Conservation (phyloP, 768 basidiomycete species). For the Coprinopsis cinerea region DNA sequence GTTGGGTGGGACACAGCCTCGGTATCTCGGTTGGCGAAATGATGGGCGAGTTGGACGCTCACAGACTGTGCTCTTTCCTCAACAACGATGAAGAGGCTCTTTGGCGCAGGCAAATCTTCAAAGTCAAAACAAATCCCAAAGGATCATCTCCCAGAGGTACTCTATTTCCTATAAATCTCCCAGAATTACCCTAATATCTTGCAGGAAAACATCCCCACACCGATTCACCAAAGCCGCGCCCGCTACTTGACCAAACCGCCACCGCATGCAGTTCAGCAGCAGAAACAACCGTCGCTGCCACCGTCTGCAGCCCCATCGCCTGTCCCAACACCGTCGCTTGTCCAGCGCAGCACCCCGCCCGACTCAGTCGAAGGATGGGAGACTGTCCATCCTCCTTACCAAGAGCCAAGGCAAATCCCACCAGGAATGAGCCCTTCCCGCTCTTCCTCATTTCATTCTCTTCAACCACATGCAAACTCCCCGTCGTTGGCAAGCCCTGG, state of each 20-base stretch:
- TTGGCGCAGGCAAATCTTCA: conserved; percentile 42
- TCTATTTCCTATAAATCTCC: conserved; percentile 3
- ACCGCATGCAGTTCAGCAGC: conserved; percentile 7
- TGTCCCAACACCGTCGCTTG: background rate
- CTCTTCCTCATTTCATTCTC: conserved; percentile 12
- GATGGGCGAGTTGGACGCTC: background rate
- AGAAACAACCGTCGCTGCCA: background rate
- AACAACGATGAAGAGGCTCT: conserved; percentile 53
- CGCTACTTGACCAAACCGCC: background rate
- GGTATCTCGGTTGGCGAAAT: no score
- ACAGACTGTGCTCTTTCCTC: background rate
- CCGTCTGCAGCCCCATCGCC: conserved; percentile 2
- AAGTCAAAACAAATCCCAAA: conserved; percentile 29
- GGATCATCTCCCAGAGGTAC: conserved; percentile 26
- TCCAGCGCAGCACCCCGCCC: background rate
- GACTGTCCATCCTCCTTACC: background rate
- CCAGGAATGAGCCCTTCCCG: background rate
- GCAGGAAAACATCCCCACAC: conserved; percentile 1
- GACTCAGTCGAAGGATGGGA: background rate
- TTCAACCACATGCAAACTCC: background rate
- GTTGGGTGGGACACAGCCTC: conserved; percentile 1
- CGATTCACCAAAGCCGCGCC: conserved; percentile 8
- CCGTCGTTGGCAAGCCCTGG: background rate
- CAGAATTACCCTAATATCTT: background rate
- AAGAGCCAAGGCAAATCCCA: background rate